Evolutionary conservation across 148 eudicot species (phyloP).

Genomic region (Camellia lanceoleosa): DNA sequence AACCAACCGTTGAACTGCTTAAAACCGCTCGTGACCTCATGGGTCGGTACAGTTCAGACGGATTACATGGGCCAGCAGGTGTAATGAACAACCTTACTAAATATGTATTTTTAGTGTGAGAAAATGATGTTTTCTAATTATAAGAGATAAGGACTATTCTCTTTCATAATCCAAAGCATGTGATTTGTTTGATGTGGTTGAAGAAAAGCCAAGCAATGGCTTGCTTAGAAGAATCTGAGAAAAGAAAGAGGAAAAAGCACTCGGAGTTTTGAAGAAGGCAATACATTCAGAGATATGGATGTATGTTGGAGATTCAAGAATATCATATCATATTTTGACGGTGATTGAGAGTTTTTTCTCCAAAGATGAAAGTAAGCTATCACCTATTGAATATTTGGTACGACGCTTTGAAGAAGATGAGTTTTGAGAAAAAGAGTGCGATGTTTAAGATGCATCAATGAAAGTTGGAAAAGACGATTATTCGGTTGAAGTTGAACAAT

Average conservation of each 20-base stretch:
- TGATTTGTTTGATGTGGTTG: neutral
- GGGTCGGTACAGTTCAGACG: too few species aligned
- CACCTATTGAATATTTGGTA: neutral
- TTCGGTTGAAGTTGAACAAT: too few species aligned
- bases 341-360: neutral
- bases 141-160: neutral
- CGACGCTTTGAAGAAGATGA: neutral
- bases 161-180: neutral
- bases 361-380: neutral
- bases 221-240: neutral
- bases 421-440: neutral
- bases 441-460: too few species aligned
- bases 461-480: too few species aligned
- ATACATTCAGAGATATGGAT: neutral
- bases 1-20: too few species aligned
- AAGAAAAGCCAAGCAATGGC: neutral
- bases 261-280: neutral
- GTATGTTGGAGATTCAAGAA: neutral
- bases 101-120: neutral
- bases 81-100: too few species aligned
- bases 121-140: neutral
- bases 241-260: neutral
- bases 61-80: too few species aligned
- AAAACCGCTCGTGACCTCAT: too few species aligned
- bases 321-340: neutral